These are phyloP conservation scores for Neoboletus brunneissimus DNA, from an alignment of 768 basidiomycete genomes.

Conservation along the genomic window DNA sequence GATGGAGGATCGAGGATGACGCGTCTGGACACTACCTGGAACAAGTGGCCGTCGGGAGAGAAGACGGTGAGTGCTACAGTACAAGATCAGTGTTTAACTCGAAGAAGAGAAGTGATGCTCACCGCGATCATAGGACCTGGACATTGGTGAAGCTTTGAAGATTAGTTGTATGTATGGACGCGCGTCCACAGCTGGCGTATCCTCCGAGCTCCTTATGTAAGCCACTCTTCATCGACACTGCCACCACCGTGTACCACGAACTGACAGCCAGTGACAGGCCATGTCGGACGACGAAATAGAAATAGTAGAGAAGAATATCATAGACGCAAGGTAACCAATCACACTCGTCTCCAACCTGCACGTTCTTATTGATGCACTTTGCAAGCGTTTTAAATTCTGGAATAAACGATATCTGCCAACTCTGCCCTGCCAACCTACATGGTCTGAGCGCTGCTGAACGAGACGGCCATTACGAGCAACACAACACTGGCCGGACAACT, in stretches of 20 bases:
- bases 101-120: conserved; percentile 10
- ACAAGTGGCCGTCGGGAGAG: conserved; percentile 98
- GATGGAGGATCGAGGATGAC: conserved; percentile 17
- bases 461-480: conserved; percentile 54
- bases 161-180: conserved; percentile 34
- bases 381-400: conserved; percentile 13
- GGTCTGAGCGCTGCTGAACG: conserved; percentile 38
- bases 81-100: conserved; percentile 2
- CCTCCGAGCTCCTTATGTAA: conserved; percentile 26
- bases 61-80: conserved; percentile 88
- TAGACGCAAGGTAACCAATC: conserved; percentile 11
- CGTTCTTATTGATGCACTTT: background rate
- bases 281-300: conserved; percentile 30
- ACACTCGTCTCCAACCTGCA: background rate
- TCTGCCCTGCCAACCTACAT: conserved; percentile 48
- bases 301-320: conserved; percentile 13
- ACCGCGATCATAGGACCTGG: conserved; percentile 98
- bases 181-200: conserved; percentile 44
- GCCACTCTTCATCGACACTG: background rate
- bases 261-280: background rate
- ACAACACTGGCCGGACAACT: conserved; percentile 32
- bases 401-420: conserved; percentile 41
- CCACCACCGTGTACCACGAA: conserved; percentile 2
- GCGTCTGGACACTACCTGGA: conserved; percentile 65
- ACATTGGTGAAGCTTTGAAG: conserved; percentile 47